Base-by-base conservation (phyloP, 345 rosid species). In the Hibiscus mutabilis region DNA sequence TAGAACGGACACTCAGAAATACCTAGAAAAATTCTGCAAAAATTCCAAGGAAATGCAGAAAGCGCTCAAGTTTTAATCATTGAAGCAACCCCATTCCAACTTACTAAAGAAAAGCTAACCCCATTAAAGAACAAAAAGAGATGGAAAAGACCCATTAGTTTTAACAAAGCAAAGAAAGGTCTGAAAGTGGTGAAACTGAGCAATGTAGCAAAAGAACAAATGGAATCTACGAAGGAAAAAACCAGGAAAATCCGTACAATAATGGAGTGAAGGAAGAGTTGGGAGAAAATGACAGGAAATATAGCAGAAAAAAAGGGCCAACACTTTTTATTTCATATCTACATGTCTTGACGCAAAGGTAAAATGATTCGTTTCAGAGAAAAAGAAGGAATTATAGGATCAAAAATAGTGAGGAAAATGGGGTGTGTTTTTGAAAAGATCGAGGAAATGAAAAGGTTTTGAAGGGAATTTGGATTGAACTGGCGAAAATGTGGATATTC, bases 331-430 rank as follows among this genome's bases (percentile, higher is more conserved):
- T 19, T 12, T 31, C 3, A 35, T 40, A 71, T 60, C 27, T 67
- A 67, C 78, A 77, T 77, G 82, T 80, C 79, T 71, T 74, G 47
- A 80, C 58, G 77, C 72, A 72, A 69, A 61, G 75, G 56, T 22
- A 53, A 70, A 70, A 57, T 66, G 82, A 78, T 78, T 78, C 79
- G 71, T 25, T 64, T 5, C 27, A 52, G 51, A 57, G 11, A 24
- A 57, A 57, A 24, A 4, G 6, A 57, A 56, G 29, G 71, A 70
- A 57, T 61, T 55, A 10, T 22, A 51, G 24, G 14, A 47, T 47
- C 5, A 3, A 44, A 59, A 59, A 25, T 1, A 0, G 37, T 24
- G 33, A 4, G 25, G 15, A 2, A 21, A 14, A 42, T 33, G 47
- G 59, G 2, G 44, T 40, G 44, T 9, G 1, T 37, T 9, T 8